Base-by-base conservation (phyloP, 768 basidiomycete species). In the Neoboletus magnificus region DNA sequence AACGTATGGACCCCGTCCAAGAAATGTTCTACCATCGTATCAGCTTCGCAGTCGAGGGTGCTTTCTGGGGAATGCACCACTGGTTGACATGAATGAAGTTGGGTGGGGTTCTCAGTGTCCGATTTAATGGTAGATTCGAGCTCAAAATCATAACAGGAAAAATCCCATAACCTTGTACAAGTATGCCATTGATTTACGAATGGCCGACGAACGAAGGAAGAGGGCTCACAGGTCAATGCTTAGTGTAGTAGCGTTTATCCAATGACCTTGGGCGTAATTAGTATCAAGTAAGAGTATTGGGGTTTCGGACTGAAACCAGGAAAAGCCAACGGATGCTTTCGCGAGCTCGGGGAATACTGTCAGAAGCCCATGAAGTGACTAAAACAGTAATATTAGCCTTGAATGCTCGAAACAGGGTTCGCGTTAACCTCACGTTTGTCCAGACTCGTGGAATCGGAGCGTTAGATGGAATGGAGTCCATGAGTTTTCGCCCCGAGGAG, bases 251-350 rank as follows among this genome's bases (percentile, higher is more conserved):
- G 60, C 12, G 29, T 40, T 50, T 47, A 42, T 54, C 69, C 69
- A 72, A 25, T 13, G 30, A 23, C 62, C 55, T 3, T 49, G 50
- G 6, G 46, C 22, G 25, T 35, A 23, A 30, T 55, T 55, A 27
- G 29, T 37, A 37, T 62, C 59, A 2, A 71, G 58, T 20, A 71
- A 20, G 41, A 71, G 57, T 44, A 67, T 33, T 1, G 71, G 71
- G 5, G 62, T 62, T 48, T 66, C 66, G 16, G 60, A 71, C 43
- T 72, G 65, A 33, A 60, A 48, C 65, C 67, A 71, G 12, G 57
- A 62, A 48, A 71, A 55, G 12, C 65, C 60, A 20, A 55, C 33
- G 37, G 33, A 16, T 6, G 65, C 16, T 35, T 67, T 69, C 1
- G 44, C 48, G 10, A 72, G 60, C 35, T 66, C 59, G 20, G 70